Conservation (phyloP, 805 yeast species). For the Schwanniomyces vanrijiae region DNA sequence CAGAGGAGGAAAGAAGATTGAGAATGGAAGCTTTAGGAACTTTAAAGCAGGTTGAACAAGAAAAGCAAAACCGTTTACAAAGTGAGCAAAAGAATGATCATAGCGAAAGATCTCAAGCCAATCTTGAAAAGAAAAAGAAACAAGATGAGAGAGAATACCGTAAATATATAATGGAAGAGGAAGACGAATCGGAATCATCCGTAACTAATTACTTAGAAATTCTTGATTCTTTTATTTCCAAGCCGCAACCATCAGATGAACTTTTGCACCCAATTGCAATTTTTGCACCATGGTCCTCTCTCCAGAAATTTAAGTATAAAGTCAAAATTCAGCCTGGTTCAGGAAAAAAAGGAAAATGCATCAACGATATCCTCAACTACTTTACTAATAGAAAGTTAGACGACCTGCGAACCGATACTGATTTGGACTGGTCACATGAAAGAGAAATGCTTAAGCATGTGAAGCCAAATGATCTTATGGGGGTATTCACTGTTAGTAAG, state of each 20-base stretch:
- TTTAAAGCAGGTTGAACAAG: conserved; percentile 53
- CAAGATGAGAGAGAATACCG: conserved; percentile 45
- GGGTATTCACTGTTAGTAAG: conserved; percentile 69
- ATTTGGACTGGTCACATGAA: conserved; percentile 71
- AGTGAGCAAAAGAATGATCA: conserved; percentile 26
- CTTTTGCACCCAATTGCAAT: conserved; percentile 72
- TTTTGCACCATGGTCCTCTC: conserved; percentile 90
- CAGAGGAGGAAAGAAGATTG: conserved; percentile 76
- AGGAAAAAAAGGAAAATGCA: conserved; percentile 85
- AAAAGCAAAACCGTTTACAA: conserved; percentile 11
- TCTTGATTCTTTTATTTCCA: conserved; percentile 43
- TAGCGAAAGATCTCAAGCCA: conserved; percentile 29
- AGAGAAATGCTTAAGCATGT: conserved; percentile 53
- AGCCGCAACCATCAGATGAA: conserved; percentile 50
- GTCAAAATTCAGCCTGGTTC: conserved; percentile 79
- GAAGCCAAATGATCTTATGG: conserved; percentile 66
- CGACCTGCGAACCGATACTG: conserved; percentile 42
- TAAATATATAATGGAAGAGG: conserved; percentile 39
- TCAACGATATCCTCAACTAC: conserved; percentile 63
- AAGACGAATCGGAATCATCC: conserved; percentile 30
- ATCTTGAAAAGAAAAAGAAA: conserved; percentile 40
- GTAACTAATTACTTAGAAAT: conserved; percentile 39
- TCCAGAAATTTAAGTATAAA: conserved; percentile 74
- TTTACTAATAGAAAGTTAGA: conserved; percentile 53
- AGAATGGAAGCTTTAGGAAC: conserved; percentile 86